Conservation (phyloP, 192 early-diverging fungal genomes). For the Backusella circina region DNA sequence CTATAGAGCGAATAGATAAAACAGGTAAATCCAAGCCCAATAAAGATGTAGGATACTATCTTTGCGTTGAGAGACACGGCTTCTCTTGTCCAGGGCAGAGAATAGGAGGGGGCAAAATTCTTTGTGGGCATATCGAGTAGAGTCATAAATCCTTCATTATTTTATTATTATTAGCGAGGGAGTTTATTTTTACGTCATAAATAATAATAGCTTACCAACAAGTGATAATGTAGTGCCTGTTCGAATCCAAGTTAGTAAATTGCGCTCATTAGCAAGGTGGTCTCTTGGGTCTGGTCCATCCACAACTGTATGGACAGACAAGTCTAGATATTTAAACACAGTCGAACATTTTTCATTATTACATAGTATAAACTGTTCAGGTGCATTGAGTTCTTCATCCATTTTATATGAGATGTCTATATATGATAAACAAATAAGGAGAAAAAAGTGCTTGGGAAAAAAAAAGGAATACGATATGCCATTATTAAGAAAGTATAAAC, state of each 20-base stretch:
- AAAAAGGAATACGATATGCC: background rate
- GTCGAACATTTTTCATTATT: conserved; percentile 22
- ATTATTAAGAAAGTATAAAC: background rate
- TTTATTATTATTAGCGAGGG: background rate
- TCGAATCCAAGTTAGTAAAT: conserved; percentile 28
- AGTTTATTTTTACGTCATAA: background rate
- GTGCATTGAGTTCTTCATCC: conserved; percentile 10
- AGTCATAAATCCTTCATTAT: conserved; percentile 7
- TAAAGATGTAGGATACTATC: conserved; percentile 18
- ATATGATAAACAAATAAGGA: background rate
- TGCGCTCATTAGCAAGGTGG: conserved; percentile 32
- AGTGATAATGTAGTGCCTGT: conserved; percentile 23
- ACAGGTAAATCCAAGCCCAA: conserved; percentile 13
- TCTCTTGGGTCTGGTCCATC: conserved; percentile 27
- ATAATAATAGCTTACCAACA: conserved; percentile 8
- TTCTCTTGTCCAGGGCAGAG: conserved; percentile 9
- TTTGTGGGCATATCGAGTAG: conserved; percentile 10
- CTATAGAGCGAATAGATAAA: conserved; percentile 7
- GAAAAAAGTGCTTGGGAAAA: too few relatives aligned
- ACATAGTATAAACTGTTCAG: conserved; percentile 13
- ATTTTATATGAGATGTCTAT: background rate
- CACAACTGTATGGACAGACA: conserved; percentile 13
- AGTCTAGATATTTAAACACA: conserved; percentile 22
- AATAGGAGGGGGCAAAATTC: conserved; percentile 10
- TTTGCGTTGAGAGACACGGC: background rate